Base-by-base conservation (phyloP, 768 basidiomycete genomes). In the Phanerodontia chrysosporium region DNA sequence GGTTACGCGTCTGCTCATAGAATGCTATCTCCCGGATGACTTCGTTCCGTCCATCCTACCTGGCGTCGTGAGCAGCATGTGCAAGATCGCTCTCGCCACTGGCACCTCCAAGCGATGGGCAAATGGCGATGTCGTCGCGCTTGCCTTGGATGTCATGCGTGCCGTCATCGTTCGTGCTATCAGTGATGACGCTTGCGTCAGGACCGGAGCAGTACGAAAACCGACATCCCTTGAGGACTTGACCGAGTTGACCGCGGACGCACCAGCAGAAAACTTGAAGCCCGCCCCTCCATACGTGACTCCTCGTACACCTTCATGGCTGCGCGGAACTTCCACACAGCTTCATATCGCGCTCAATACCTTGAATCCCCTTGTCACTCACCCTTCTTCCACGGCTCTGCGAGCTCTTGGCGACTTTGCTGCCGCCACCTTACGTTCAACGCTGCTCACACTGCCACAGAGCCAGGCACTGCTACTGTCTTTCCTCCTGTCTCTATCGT, bases 341-440 rank as follows among this genome's bases (percentile, higher is more conserved):
- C 74, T 98, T 12, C 83, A 89, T 48, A 87, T 92, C 24, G 92
- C 94, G 8, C 69, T 98, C 53, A 90, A 92, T 63, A 76, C 87
- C 0, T 75, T 98, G 21, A 81, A 87, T 0, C 80, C 87, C 0
- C 77, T 93, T 13, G 72, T 89, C 13, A 79, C 82, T 2, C 93
- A 96, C 67, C 84, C 87, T 13, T 90, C 83, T 0, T 78, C 88
- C 2, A 70, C 75, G 3, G 92, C 89, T 6, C 80, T 89, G 14
- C 62, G 72, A 22, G 83, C 83, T 0, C 74, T 96, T 9, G 73
- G 75, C 27, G 66, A 72, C 0, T 81, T 92, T 65, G 85, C 89
- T 2, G 70, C 75, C 3, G 62, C 72, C 16, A 69, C 92, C 35
- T 74, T 92, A n/a, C 67, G 66, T 12, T 65, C 74, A 2, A 88